Conservation (phyloP, 495 filamentous ascomycete species). For the Aspergillus indologenus region DNA sequence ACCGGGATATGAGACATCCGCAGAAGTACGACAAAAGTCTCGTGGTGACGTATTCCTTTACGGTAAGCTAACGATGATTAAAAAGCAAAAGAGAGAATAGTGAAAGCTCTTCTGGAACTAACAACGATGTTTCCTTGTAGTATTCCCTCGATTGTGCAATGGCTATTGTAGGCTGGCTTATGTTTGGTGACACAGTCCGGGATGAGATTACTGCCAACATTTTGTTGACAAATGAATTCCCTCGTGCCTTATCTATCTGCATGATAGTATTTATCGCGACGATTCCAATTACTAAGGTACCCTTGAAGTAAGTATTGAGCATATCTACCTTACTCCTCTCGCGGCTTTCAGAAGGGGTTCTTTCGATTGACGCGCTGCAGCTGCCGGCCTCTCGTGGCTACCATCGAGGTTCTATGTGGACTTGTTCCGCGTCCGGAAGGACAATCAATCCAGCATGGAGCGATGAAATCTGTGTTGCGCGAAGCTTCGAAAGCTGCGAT, state of each 20-base stretch:
- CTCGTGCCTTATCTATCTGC: constrained; percentile 65
- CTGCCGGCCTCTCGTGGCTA: constrained; percentile 81
- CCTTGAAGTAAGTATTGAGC: constrained; percentile 64
- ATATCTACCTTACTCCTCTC: not conserved
- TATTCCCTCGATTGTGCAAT: constrained; percentile 76
- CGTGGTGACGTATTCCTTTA: constrained; percentile 83
- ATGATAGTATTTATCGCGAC: constrained; percentile 85
- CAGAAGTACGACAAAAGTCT: constrained; percentile 76
- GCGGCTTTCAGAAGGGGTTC: not conserved
- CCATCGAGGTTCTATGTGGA: constrained; percentile 74
- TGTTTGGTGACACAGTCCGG: constrained; percentile 84
- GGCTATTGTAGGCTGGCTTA: constrained; percentile 78
- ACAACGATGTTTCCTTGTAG: constrained; percentile 34
- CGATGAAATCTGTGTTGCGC: constrained; percentile 56
- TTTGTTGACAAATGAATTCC: constrained; percentile 69
- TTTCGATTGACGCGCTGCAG: constrained; percentile 33
- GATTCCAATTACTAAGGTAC: constrained; percentile 92
- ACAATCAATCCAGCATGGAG: constrained; percentile 38
- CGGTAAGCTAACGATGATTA: constrained; percentile 49
- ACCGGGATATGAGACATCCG: constrained; percentile 95
- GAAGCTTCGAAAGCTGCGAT: constrained; percentile 57
- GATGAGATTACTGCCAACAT: constrained; percentile 93
- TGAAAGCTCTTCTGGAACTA: constrained; percentile 10
- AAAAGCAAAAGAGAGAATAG: not conserved
- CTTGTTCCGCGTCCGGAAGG: constrained; percentile 44